Conservation (phyloP, 345 rosid species). For the Acer saccharum region DNA sequence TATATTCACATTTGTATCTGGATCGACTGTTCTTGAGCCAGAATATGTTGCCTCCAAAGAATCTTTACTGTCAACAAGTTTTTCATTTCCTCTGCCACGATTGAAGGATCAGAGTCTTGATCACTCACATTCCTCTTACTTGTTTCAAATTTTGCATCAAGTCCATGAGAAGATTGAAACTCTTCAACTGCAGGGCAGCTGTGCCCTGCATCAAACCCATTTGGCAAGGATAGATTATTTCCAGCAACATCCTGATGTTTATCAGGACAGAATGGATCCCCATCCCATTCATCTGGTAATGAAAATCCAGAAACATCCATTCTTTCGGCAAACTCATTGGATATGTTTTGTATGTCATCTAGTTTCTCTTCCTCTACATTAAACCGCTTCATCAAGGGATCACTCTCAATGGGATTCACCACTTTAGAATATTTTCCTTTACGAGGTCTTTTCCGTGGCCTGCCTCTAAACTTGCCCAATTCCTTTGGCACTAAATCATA, state of each 20-base stretch:
- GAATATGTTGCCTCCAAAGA: conserved; percentile 16
- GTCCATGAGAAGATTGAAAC: conserved; percentile 1
- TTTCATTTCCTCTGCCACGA: background rate
- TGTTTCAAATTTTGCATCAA: background rate
- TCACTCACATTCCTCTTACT: conserved; percentile 1
- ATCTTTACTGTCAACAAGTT: background rate
- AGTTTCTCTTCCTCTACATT: conserved; percentile 18
- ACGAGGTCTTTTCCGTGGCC: conserved; percentile 14
- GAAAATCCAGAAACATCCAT: background rate
- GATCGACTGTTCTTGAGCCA: conserved; percentile 3
- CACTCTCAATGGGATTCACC: conserved; percentile 10
- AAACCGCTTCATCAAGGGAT: conserved; percentile 4
- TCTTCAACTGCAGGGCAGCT: conserved; percentile 13
- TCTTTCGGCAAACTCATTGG: background rate
- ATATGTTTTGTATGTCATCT: conserved; percentile 20
- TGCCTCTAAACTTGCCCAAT: conserved; percentile 17
- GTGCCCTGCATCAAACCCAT: conserved; percentile 2
- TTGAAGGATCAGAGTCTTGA: conserved; percentile 8
- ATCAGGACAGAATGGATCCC: background rate
- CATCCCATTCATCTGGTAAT: background rate
- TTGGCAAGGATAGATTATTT: background rate
- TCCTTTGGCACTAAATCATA: conserved; percentile 21
- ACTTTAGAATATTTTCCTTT: conserved; percentile 17
- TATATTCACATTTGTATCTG: background rate
- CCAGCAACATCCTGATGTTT: conserved; percentile 1